phyloP scores from a whole-genome alignment of 305 asterid genomes.

The Ilex paraguariensis region DNA sequence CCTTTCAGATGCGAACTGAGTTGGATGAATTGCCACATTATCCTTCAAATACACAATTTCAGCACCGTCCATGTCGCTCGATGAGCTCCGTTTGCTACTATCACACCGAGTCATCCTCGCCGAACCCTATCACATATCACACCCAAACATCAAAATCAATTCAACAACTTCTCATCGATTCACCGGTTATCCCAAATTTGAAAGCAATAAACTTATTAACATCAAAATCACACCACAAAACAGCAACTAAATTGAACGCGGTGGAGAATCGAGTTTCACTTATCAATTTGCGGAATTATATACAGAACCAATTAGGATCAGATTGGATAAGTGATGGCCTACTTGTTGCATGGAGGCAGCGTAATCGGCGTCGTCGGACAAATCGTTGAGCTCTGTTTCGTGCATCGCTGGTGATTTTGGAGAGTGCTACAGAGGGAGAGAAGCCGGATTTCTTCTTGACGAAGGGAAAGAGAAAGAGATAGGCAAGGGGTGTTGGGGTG shows the following conservation, averaged over 20 bases:
- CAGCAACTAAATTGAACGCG: too few relatives aligned
- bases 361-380: conserved; percentile 86
- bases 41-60: conserved; percentile 83
- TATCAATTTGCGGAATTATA: background rate
- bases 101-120: conserved; percentile 32
- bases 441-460: background rate
- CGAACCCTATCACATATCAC: conserved; percentile 30
- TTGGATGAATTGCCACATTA: conserved; percentile 92
- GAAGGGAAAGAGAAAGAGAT: background rate
- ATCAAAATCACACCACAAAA: too few relatives aligned
- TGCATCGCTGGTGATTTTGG: conserved; percentile 34
- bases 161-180: background rate
- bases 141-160: background rate
- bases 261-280: too few relatives aligned
- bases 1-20: conserved; percentile 88
- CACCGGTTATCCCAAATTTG: too few relatives aligned
- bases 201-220: too few relatives aligned
- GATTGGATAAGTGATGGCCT: background rate
- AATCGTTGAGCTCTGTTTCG: conserved; percentile 66
- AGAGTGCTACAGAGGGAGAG: background rate
- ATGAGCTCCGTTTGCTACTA: conserved; percentile 48
- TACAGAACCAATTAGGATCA: background rate
- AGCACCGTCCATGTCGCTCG: conserved; percentile 67
- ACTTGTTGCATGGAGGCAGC: conserved; percentile 91
- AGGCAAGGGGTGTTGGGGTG: too few relatives aligned